Evolutionary conservation across 1,139 yeast species (phyloP).

Genomic region (Blastobotrys proliferans): DNA sequence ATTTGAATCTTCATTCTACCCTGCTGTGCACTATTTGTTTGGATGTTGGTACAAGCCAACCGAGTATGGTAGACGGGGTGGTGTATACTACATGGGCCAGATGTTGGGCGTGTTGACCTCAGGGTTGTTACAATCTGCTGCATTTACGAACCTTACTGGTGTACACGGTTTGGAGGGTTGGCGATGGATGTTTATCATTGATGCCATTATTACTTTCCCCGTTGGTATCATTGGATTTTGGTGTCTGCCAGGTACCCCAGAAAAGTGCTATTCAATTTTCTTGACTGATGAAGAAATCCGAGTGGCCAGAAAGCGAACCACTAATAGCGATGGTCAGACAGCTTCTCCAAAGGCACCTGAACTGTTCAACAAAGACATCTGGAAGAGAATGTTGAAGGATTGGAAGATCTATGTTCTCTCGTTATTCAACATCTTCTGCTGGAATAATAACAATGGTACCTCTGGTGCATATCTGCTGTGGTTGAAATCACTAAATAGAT

Average conservation of each 20-base stretch:
- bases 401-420: conserved; percentile 41
- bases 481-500: conserved; percentile 30
- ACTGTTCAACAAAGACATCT: conserved; percentile 28
- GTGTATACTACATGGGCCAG: conserved; percentile 43
- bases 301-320: conserved; percentile 36
- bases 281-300: conserved; percentile 28
- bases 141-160: conserved; percentile 41
- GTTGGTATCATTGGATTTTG: conserved; percentile 64
- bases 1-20: conserved; percentile 58
- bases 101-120: conserved; percentile 39
- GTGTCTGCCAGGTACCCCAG: conserved; percentile 66
- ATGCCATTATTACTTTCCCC: conserved; percentile 50
- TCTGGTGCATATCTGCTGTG: conserved; percentile 43
- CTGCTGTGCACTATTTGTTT: conserved; percentile 49
- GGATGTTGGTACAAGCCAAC: conserved; percentile 49
- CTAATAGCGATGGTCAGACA: conserved; percentile 44
- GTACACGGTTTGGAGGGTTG: conserved; percentile 39
- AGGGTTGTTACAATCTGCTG: conserved; percentile 42
- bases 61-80: conserved; percentile 49
- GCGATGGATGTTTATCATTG: conserved; percentile 53
- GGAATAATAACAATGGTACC: conserved; percentile 37
- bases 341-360: conserved; percentile 35
- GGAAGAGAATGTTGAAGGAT: conserved; percentile 31
- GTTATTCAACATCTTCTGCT: conserved; percentile 37
- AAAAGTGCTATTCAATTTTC: conserved; percentile 36